A percentile compares a stretch with the other conserved stretches of the same genome.
Conservation (phyloP, 345 rosid species). For the Garcia nutans region DNA sequence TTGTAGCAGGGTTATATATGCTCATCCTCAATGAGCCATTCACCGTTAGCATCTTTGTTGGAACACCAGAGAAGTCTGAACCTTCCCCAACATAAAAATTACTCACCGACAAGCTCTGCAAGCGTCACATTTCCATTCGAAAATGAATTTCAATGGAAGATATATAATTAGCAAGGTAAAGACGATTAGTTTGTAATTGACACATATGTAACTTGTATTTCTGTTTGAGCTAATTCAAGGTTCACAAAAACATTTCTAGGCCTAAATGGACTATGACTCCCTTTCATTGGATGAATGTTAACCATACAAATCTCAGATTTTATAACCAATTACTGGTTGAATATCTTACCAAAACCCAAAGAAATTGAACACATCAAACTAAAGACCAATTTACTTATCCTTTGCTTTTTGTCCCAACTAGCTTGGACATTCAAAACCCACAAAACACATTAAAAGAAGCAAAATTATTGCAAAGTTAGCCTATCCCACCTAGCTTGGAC, state of each 20-base stretch:
- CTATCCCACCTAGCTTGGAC: background rate
- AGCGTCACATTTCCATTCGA: slow-evolving; percentile 11
- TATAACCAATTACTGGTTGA: background rate
- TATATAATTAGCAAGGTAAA: background rate
- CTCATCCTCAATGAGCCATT: slow-evolving; percentile 59
- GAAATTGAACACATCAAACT: background rate
- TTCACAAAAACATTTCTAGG: background rate
- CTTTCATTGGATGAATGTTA: background rate
- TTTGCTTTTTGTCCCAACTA: background rate
- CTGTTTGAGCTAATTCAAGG: background rate
- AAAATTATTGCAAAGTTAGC: background rate
- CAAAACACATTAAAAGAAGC: background rate
- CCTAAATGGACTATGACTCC: background rate
- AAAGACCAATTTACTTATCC: background rate
- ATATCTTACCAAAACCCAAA: background rate
- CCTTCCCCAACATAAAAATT: slow-evolving; percentile 71
- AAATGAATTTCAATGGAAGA: background rate
- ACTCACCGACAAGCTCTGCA: slow-evolving; percentile 63
- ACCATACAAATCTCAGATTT: background rate
- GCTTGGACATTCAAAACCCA: background rate
- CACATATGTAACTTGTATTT: background rate
- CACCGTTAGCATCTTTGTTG: slow-evolving; percentile 64
- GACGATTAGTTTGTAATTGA: background rate
- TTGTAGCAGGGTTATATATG: slow-evolving; percentile 69
- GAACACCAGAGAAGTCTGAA: slow-evolving; percentile 68